These are phyloP conservation scores for Tagetes patula DNA, from an alignment of 129 eudicot species.

Conservation along the genomic window DNA sequence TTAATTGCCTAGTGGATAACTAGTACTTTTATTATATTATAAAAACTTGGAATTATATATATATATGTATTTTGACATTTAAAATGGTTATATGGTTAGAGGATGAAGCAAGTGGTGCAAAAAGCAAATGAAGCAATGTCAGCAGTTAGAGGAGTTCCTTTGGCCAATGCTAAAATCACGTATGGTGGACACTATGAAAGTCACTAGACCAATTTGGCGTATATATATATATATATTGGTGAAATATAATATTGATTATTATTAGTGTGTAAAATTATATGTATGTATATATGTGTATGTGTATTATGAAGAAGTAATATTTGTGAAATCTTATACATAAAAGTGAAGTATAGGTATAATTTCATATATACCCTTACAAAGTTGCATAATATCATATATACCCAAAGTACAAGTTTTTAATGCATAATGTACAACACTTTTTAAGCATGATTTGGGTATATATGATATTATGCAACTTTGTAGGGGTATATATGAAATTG, in stretches of 20 bases:
- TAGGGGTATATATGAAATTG: no score
- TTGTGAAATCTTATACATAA: neutral
- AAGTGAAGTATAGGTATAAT: neutral
- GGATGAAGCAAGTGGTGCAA: constrained; percentile 62
- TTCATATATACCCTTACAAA: neutral
- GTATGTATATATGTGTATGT: neutral
- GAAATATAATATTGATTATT: neutral
- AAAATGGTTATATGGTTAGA: constrained; percentile 40
- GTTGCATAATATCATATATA: no score
- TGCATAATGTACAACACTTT: no score
- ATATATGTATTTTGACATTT: neutral
- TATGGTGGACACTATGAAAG: constrained; percentile 72
- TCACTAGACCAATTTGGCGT: neutral
- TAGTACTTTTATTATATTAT: no score
- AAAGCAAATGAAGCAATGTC: constrained; percentile 77
- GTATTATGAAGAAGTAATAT: neutral
- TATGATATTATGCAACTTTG: no score
- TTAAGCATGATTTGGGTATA: no score
- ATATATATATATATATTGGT: neutral
- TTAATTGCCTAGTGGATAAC: no score
- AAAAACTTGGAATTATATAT: neutral
- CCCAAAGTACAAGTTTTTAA: no score
- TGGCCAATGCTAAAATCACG: constrained; percentile 73
- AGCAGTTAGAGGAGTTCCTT: constrained; percentile 64
- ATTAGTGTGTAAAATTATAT: neutral